phyloP scores from a whole-genome alignment of 2,329 filamentous ascomycete species.

The Monosporascus sp. region DNA sequence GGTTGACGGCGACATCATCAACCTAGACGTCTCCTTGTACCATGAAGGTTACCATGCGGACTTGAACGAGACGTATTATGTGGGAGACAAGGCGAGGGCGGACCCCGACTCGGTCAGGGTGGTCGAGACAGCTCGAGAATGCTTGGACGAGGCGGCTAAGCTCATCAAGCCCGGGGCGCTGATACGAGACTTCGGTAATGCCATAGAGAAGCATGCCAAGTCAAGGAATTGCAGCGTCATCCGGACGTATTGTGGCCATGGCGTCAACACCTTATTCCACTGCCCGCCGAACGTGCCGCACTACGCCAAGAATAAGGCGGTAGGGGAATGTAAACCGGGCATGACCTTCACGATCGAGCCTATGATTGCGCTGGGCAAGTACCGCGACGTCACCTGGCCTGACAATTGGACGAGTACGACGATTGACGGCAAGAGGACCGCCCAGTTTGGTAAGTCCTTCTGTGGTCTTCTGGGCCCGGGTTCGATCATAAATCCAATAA shows the following conservation, averaged over 20 bases:
- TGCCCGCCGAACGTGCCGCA: constrained; percentile 91
- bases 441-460: constrained; percentile 73
- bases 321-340: constrained; percentile 87
- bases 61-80: constrained; percentile 97
- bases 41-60: constrained; percentile 95
- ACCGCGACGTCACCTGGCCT: constrained; percentile 93
- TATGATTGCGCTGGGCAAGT: constrained; percentile 91
- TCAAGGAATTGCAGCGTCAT: constrained; percentile 81
- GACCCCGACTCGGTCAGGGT: constrained; percentile 86
- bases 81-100: constrained; percentile 79
- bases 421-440: constrained; percentile 80
- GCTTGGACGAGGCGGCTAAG: constrained; percentile 84
- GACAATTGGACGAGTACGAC: constrained; percentile 98
- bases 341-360: constrained; percentile 99
- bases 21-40: constrained; percentile 93
- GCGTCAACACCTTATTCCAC: constrained; percentile 91
- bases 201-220: constrained; percentile 95
- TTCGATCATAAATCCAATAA: not conserved
- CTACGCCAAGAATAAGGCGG: constrained; percentile 97
- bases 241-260: constrained; percentile 93
- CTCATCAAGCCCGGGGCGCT: constrained; percentile 89
- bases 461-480: not conserved
- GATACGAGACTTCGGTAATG: constrained; percentile 88
- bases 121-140: constrained; percentile 85
- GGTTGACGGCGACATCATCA: constrained; percentile 90